phyloP scores from a whole-genome alignment of 208 protist species.

The Endotrypanum monterogeii region DNA sequence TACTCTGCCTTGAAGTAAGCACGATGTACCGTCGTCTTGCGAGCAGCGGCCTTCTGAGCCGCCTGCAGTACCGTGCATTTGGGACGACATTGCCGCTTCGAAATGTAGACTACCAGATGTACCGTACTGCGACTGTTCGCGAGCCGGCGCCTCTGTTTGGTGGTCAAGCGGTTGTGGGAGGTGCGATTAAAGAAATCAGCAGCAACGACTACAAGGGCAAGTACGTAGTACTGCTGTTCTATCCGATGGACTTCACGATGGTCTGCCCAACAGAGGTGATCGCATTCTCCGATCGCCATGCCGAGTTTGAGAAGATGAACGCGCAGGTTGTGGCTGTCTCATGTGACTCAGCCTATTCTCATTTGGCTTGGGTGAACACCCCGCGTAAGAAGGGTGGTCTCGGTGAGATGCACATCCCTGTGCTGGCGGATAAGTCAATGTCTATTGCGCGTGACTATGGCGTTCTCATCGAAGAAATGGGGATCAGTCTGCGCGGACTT shows the following conservation, averaged over 20 bases:
- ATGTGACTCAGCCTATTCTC: constrained; percentile 93
- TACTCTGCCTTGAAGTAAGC: background rate
- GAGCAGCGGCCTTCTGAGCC: constrained; percentile 20
- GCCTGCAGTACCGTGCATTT: constrained; percentile 43
- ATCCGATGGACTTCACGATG: constrained; percentile 97
- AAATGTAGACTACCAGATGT: constrained; percentile 86
- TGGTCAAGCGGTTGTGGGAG: constrained; percentile 95
- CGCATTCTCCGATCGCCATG: constrained; percentile 91
- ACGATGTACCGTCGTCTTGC: constrained; percentile 73
- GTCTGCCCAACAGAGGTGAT: constrained; percentile 98
- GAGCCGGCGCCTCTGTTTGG: constrained; percentile 90
- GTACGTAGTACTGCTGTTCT: constrained; percentile 96
- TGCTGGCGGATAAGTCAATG: constrained; percentile 96
- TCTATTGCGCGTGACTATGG: constrained; percentile 94
- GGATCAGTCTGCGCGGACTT: constrained; percentile 90
- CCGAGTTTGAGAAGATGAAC: constrained; percentile 92
- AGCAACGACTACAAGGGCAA: constrained; percentile 93
- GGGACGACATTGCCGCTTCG: constrained; percentile 49
- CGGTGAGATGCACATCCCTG: constrained; percentile 95
- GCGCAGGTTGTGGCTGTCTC: constrained; percentile 93
- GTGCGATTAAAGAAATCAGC: constrained; percentile 93
- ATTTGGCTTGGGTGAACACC: constrained; percentile 96
- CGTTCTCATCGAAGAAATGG: constrained; percentile 91
- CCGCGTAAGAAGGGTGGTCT: constrained; percentile 96
- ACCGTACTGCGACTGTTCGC: constrained; percentile 78